Evolutionary conservation across 805 yeast genomes (phyloP), one percentile per base, ranked within the genome.

Genomic region (Saturnispora hagleri): DNA sequence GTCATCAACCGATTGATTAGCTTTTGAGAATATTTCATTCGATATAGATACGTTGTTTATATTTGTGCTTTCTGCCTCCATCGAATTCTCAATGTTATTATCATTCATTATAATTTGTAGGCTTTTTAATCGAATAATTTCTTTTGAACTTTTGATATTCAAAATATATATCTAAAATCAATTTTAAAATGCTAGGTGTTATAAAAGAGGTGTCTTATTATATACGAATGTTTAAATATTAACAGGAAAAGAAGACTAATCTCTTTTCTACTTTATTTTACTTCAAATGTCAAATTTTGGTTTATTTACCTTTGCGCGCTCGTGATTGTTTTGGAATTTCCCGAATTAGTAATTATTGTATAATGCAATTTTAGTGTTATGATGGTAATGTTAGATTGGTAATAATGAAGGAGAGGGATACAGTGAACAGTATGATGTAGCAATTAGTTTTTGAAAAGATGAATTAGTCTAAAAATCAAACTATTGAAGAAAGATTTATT

Each of bases 1-100:
- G 45, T 70, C 72, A 48, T 71, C 74, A 10, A 71, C 74, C 1
- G 74, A 70, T 46, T 66, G 67, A 53, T 66, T 65, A 15, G 64
- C 64, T 36, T 57, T 52, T 31, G 54, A 60, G 56, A 67, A 64
- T 22, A 63, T 56, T 31, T 38, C 42, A 17, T 62, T 64, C 18
- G 55, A 51, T 8, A 55, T 35, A 7, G 55, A 45, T 38, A 48
- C 13, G 22, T 48, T 43, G 13, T 50, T 27, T 17, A 35, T 26
- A 10, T 38, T 33, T 38, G n/a, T 28, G 43, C 34, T 20, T 35
- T 49, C 43, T 35, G 28, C 31, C 13, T 45, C 43, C 31, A 35
- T 43, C 9, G 13, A 41, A 34, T 27, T 31, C 34, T 31, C 34
- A 31, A 31, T 31, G 34, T 31, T 31, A 31, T 31, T 31, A 31